Evolutionary conservation across 2,329 filamentous ascomycete genomes (phyloP), one percentile per base, ranked within the genome.

Genomic region (Aspergillus aculeatus): DNA sequence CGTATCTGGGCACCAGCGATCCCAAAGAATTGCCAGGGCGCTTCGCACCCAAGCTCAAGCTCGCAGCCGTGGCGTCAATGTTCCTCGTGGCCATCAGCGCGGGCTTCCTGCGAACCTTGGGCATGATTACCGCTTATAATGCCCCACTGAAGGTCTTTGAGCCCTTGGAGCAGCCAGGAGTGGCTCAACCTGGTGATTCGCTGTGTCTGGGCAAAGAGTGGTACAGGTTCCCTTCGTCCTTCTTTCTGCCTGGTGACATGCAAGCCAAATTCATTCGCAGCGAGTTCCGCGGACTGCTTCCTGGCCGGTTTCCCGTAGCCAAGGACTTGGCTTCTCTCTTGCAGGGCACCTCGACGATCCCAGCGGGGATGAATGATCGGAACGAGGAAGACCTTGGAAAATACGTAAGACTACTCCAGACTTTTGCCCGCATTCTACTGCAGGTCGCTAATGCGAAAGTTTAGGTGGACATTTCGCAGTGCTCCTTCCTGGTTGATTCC

Each of bases 161-260:
- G 14, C 73, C 79, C 1, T 69, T 81, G 21, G 78, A 79, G 49
- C 69, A 81, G 14, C 69, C 78, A 9, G 83, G 80, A 1, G 67
- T 90, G 5, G 84, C 86, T 2, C 75, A 78, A 0, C 73, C 79
- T 2, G 90, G 88, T 16, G 89, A 91, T 63, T 87, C 82, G 19
- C 86, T 99, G 2, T 99, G 95, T 74, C 85, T 96, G 44, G 92
- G 91, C 29, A 99, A 98, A 73, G 95, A 99, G 73, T 99, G 95
- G 95, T 97, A 99, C 75, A 90, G 95, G 38, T 98, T 97, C 72
- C 94, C 95, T 1, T 94, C 90, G 0, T 96, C 93, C 0, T 98
- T 92, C 79, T 92, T 95, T 73, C 81, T 99, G 3, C 94, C 95
- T 0, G 81, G 87, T n/a, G 84, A 86, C 53, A 90, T 95, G 80